Base-by-base conservation (phyloP, 352 stramenopile genomes). In the Plasmopara halstedii region DNA sequence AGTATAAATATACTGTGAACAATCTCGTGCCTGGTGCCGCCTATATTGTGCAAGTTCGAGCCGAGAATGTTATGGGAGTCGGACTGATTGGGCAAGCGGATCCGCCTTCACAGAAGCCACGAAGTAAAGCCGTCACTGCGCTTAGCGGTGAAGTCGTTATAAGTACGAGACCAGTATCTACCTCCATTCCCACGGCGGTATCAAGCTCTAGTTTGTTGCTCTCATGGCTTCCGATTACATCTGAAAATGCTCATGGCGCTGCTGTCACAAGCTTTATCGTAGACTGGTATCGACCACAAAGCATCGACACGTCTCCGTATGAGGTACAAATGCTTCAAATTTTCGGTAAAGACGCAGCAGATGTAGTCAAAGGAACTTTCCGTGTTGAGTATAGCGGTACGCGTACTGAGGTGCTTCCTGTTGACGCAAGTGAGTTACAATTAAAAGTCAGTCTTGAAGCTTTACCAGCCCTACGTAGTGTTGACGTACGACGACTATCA, bases 281-380 rank as follows among this genome's bases (percentile, higher is more conserved):
- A 0, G 82, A 93, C 48, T 93, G 78, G 76, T 93, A 70, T 42
- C 51, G 84, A 21, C 48, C 58, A 4, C 62, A 62, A 2, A 57
- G 57, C 17, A 3, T 53, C 2, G 50, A 68, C 19, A 66, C 56
- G 1, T 63, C 58, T 11, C 58, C 58, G 4, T 58, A 68, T 1
- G 82, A 90, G 42, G 62, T 93, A 0, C 76, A 91, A 46, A 69
- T 88, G 6, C 26, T 93, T 29, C 81, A 82, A 44, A 82, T 88
- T 21, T 56, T 69, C 10, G 75, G 71, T 3, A 50, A 67, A 15
- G 64, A 40, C 23, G 46, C 46, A 11, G 43, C 38, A 0, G 69
- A 75, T 22, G 33, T 53, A 1, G 62, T 94, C 6, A 58, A 43
- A 1, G 94, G 94, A 2, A 97, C 68, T 5, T 90, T 90, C 38